phyloP scores from a whole-genome alignment of 805 yeast genomes.

The Saccharomycopsis sp. region DNA sequence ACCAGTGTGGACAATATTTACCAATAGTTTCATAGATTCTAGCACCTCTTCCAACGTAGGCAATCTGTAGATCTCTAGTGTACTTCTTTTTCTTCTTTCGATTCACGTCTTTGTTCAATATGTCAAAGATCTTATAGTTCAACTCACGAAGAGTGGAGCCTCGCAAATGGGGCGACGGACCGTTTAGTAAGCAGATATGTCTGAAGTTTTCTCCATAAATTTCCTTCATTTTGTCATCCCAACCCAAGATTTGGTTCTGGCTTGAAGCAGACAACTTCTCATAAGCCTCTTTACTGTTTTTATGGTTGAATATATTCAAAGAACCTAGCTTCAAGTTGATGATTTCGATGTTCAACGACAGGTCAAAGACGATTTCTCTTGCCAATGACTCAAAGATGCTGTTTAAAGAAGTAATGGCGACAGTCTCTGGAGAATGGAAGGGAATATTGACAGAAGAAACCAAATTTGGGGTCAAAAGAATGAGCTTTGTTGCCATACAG shows the following conservation, averaged over 20 bases:
- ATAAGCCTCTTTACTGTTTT: slow-evolving; percentile 1
- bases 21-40: slow-evolving; percentile 18
- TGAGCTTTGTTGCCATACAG: slow-evolving; percentile 30
- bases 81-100: background rate
- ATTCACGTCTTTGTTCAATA: slow-evolving; percentile 15
- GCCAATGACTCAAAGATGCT: slow-evolving; percentile 34
- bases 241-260: slow-evolving; percentile 17
- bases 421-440: slow-evolving; percentile 57
- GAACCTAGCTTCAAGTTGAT: slow-evolving; percentile 43
- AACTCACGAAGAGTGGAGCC: slow-evolving; percentile 19
- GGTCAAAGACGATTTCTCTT: slow-evolving; percentile 31
- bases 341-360: slow-evolving; percentile 37
- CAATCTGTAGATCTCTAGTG: slow-evolving; percentile 15
- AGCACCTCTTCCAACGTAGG: slow-evolving; percentile 19
- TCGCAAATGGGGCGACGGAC: slow-evolving; percentile 11
- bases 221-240: slow-evolving; percentile 15
- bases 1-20: slow-evolving; percentile 16
- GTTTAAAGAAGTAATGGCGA: slow-evolving; percentile 41
- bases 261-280: slow-evolving; percentile 4
- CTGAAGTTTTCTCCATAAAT: slow-evolving; percentile 17
- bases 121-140: slow-evolving; percentile 19
- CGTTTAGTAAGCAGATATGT: slow-evolving; percentile 11
- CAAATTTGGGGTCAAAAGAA: slow-evolving; percentile 50
- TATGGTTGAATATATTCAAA: slow-evolving; percentile 34
- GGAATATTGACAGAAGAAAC: slow-evolving; percentile 49